phyloP scores from a whole-genome alignment of 768 basidiomycete species.

The Phlebiopsis gigantea region DNA sequence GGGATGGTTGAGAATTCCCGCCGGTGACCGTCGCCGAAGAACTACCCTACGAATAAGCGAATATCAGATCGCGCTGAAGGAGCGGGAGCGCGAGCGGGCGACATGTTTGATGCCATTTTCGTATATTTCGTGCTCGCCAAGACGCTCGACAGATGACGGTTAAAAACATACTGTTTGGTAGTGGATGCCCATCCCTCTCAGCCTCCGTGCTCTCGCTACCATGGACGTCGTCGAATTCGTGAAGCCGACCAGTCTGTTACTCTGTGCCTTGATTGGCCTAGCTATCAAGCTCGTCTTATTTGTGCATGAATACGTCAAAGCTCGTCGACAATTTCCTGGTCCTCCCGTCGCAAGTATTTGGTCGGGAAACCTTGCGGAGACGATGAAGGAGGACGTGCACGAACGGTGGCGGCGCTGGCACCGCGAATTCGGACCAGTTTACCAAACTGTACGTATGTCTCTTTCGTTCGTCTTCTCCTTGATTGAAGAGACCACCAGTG shows the following conservation, averaged over 20 bases:
- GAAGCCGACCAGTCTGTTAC: not conserved
- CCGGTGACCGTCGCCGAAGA: too few relatives aligned
- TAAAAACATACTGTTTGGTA: too few relatives aligned
- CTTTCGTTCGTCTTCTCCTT: too few relatives aligned
- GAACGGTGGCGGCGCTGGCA: conserved; percentile 3
- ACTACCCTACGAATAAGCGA: too few relatives aligned
- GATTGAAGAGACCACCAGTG: not conserved
- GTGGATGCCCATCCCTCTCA: too few relatives aligned
- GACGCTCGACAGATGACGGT: too few relatives aligned
- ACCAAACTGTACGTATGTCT: not conserved
- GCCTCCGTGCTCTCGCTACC: too few relatives aligned
- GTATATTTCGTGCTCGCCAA: too few relatives aligned
- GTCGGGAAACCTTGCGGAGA: not conserved
- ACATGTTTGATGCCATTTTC: too few relatives aligned
- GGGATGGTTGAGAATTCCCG: too few relatives aligned
- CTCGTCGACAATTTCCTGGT: not conserved
- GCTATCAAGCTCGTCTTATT: not conserved
- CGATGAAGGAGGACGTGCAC: not conserved
- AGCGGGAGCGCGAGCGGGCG: too few relatives aligned
- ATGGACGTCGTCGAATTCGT: not conserved
- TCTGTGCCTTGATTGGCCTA: not conserved
- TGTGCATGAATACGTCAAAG: not conserved
- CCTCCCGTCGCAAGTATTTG: not conserved
- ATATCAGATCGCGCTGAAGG: too few relatives aligned
- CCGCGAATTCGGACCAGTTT: not conserved